A percentile compares a stretch with the other conserved stretches of the same genome.
Evolutionary conservation across 768 basidiomycete species (phyloP).

Genomic region (Boletus reticulatus): DNA sequence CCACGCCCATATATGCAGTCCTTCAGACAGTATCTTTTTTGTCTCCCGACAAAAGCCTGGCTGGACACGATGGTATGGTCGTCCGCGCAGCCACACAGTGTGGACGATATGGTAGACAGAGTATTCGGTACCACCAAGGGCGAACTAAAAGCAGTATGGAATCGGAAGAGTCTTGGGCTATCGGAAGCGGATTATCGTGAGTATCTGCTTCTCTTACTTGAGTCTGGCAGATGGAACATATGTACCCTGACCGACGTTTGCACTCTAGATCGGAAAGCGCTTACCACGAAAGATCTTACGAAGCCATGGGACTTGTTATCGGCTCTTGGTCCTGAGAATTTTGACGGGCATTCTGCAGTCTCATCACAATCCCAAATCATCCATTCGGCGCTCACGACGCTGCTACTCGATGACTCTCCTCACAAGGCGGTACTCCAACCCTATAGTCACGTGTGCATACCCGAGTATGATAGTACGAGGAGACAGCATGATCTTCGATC

Average conservation of each 20-base stretch:
- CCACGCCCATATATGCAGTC: constrained; percentile 65
- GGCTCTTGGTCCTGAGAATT: not conserved
- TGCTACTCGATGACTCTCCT: constrained; percentile 53
- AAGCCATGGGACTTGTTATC: constrained; percentile 58
- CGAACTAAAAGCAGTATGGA: constrained; percentile 67
- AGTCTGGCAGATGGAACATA: not conserved
- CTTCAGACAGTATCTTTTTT: constrained; percentile 64
- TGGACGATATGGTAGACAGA: constrained; percentile 67
- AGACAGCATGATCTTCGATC: constrained; percentile 39
- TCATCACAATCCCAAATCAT: constrained; percentile 1
- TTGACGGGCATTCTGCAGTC: not conserved
- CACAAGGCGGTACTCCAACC: constrained; percentile 67
- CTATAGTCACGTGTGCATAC: constrained; percentile 77
- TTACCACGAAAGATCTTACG: constrained; percentile 73
- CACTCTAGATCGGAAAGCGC: constrained; percentile 16
- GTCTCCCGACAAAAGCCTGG: constrained; percentile 57
- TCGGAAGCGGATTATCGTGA: constrained; percentile 58
- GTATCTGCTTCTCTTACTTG: constrained; percentile 33
- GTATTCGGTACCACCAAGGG: constrained; percentile 48
- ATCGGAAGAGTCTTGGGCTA: constrained; percentile 75
- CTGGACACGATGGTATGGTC: constrained; percentile 89
- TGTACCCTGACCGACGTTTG: not conserved
- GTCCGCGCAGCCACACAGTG: constrained; percentile 80
- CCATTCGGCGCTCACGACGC: constrained; percentile 47
- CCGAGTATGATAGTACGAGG: constrained; percentile 54